These are phyloP conservation scores for Abortiporus biennis DNA, from an alignment of 1,284 basidiomycete genomes.

Conservation along the genomic window DNA sequence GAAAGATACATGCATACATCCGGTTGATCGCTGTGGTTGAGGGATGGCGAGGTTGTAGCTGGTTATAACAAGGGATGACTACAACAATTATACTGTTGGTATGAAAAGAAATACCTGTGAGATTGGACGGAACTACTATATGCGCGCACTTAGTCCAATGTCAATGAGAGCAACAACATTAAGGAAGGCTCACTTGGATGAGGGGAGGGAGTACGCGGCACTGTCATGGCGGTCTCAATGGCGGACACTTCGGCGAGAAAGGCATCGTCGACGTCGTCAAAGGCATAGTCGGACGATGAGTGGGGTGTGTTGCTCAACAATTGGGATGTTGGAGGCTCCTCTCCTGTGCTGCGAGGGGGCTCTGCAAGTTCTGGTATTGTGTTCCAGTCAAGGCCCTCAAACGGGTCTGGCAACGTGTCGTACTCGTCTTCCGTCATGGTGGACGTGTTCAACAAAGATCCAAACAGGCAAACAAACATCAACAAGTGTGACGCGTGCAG, in stretches of 20 bases:
- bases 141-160: neutral
- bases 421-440: constrained; percentile 15
- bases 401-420: constrained; percentile 12
- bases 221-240: constrained; percentile 1
- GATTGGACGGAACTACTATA: neutral
- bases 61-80: neutral
- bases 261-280: no score
- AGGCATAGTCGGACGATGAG: neutral
- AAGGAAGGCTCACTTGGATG: constrained; percentile 2
- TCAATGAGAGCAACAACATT: neutral
- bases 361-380: neutral
- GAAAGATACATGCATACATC: neutral
- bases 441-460: no score
- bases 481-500: no score
- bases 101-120: no score
- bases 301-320: neutral
- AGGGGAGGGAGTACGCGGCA: neutral
- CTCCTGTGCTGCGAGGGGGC: neutral
- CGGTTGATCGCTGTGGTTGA: neutral
- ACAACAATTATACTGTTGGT: neutral
- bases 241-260: neutral
- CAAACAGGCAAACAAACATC: no score
- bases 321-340: no score
- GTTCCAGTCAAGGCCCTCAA: constrained; percentile 14
- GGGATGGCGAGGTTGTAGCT: no score